A percentile compares a stretch with the other conserved stretches of the same genome.
Evolutionary conservation across 2,329 filamentous ascomycete genomes (phyloP).

Genomic region (Penicillium sp.): DNA sequence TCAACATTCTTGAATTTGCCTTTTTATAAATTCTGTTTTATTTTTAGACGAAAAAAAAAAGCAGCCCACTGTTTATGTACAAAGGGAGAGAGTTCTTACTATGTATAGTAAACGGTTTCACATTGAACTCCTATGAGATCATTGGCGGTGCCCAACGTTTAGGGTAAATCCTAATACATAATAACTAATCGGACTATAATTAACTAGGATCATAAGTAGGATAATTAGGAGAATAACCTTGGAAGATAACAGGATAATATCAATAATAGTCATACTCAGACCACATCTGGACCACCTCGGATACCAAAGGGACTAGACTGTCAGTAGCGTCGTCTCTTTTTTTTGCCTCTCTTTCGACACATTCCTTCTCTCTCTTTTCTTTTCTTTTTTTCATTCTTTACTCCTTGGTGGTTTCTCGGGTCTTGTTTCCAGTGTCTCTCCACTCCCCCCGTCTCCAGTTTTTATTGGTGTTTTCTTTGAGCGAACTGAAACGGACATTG

Average conservation of each 20-base stretch:
- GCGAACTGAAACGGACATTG: slow-evolving; percentile 6
- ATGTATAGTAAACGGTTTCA: slow-evolving; percentile 17
- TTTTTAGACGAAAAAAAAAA: slow-evolving; percentile 4
- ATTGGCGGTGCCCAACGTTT: not conserved
- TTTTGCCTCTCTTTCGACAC: not conserved
- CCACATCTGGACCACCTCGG: not conserved
- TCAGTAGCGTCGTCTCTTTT: slow-evolving; percentile 1
- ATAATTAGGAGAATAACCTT: not conserved
- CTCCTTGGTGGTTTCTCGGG: not conserved
- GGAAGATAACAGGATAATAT: not conserved
- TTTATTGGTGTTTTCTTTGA: slow-evolving; percentile 1
- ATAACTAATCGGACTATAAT: too few species aligned
- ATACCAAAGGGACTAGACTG: slow-evolving; percentile 2
- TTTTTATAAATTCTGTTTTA: not conserved
- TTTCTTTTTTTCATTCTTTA: not conserved
- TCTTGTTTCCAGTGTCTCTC: slow-evolving; percentile 2
- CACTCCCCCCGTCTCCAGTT: slow-evolving; percentile 16
- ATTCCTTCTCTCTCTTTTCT: not conserved
- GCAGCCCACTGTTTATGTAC: not conserved
- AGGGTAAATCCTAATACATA: not conserved
- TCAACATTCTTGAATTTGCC: not conserved
- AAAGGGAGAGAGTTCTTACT: not conserved
- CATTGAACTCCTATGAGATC: slow-evolving; percentile 10
- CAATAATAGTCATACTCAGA: not conserved
- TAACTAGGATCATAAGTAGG: too few species aligned